Conservation (phyloP, 768 basidiomycete species). For the Tricholoma matsutake region DNA sequence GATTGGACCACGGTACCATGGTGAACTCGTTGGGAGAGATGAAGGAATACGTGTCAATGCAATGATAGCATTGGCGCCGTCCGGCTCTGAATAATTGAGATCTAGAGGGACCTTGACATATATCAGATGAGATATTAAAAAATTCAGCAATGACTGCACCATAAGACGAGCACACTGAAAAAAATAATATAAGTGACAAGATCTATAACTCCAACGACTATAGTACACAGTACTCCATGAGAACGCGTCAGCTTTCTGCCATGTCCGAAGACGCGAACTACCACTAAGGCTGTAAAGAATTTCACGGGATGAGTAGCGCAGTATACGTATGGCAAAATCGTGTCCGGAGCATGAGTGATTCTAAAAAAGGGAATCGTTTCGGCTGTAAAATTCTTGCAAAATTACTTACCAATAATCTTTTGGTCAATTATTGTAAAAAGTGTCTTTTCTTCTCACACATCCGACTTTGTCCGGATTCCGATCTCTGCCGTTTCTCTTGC, state of each 20-base stretch:
- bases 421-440: no score
- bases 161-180: slow-evolving; percentile 32
- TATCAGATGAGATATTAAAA: background rate
- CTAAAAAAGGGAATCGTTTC: no score
- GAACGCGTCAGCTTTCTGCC: background rate
- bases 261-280: background rate
- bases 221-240: background rate
- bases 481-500: no score
- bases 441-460: no score
- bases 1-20: slow-evolving; percentile 41
- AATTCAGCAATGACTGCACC: slow-evolving; percentile 10
- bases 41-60: slow-evolving; percentile 43
- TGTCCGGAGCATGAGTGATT: no score
- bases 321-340: no score
- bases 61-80: slow-evolving; percentile 36
- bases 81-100: slow-evolving; percentile 42
- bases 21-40: slow-evolving; percentile 19
- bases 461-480: no score
- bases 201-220: no score
- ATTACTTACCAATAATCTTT: no score
- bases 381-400: no score
- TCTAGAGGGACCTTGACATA: slow-evolving; percentile 38
- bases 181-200: no score
- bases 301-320: background rate
- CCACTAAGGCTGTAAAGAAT: background rate